Evolutionary conservation across 2,329 filamentous ascomycete species (phyloP).

Genomic region (Neurospora sp.): DNA sequence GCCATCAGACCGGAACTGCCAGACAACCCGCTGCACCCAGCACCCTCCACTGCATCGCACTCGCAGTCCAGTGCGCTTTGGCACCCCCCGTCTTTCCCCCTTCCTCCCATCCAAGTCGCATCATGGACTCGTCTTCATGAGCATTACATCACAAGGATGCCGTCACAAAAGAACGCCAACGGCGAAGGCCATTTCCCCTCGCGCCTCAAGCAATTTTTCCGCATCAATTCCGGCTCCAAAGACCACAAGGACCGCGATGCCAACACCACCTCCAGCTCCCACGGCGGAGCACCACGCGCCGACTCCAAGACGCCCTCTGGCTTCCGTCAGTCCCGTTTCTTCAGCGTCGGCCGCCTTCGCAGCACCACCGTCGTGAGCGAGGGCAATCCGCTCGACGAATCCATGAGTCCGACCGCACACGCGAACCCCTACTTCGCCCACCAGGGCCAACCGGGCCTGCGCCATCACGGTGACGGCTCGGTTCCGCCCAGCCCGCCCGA

Average conservation of each 20-base stretch:
- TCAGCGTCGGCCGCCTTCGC: constrained; percentile 78
- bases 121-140: constrained; percentile 19
- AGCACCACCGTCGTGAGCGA: constrained; percentile 89
- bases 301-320: constrained; percentile 48
- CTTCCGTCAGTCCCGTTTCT: constrained; percentile 79
- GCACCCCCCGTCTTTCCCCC: constrained; percentile 5
- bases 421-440: constrained; percentile 97
- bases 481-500: constrained; percentile 88
- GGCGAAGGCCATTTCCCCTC: constrained; percentile 54
- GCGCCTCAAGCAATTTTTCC: constrained; percentile 62
- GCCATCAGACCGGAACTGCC: not conserved
- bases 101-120: constrained; percentile 7
- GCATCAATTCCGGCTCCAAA: constrained; percentile 42
- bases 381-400: constrained; percentile 80
- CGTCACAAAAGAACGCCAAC: constrained; percentile 43
- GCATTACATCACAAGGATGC: constrained; percentile 30
- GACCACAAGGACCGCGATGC: constrained; percentile 23
- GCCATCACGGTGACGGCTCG: constrained; percentile 90
- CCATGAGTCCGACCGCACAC: constrained; percentile 81
- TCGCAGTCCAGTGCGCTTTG: not conserved
- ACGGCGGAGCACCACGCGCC: constrained; percentile 30
- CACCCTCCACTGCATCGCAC: not conserved
- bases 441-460: constrained; percentile 83
- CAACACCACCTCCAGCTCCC: constrained; percentile 10
- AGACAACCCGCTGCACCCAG: not conserved